Evolutionary conservation across 352 stramenopile genomes (phyloP).

Genomic region (Blastocystis sp.): DNA sequence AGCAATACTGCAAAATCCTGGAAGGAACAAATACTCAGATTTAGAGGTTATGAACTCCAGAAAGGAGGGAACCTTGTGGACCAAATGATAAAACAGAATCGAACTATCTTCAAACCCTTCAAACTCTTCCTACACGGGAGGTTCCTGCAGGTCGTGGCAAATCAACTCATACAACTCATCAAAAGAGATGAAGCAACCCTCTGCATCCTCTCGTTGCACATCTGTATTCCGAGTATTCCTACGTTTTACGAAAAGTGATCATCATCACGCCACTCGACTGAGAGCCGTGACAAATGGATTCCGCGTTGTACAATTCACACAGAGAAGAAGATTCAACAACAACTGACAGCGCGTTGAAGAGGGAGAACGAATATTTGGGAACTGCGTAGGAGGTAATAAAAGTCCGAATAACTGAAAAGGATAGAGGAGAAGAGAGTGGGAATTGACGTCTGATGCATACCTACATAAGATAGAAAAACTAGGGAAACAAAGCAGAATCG

Average conservation of each 20-base stretch:
- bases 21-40: conserved; percentile 15
- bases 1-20: background rate
- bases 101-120: background rate
- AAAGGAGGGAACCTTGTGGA: conserved; percentile 10
- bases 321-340: background rate
- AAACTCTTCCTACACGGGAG: background rate
- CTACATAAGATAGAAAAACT: background rate
- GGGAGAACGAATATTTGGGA: background rate
- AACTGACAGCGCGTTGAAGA: conserved; percentile 14
- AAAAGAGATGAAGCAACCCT: conserved; percentile 1
- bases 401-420: background rate
- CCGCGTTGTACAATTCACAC: background rate
- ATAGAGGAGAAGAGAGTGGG: conserved; percentile 1
- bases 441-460: background rate
- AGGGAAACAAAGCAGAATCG: background rate
- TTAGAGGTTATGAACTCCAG: conserved; percentile 6
- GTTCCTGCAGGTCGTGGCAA: background rate
- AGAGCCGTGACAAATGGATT: background rate
- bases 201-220: background rate
- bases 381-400: background rate
- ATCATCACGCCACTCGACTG: background rate
- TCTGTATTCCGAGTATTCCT: conserved; percentile 15
- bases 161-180: background rate
- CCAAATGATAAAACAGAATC: conserved; percentile 14
- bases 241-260: background rate